Evolutionary conservation across 768 basidiomycete species (phyloP), one percentile per base, ranked within the genome.

Genomic region (Tylopilus sp.): DNA sequence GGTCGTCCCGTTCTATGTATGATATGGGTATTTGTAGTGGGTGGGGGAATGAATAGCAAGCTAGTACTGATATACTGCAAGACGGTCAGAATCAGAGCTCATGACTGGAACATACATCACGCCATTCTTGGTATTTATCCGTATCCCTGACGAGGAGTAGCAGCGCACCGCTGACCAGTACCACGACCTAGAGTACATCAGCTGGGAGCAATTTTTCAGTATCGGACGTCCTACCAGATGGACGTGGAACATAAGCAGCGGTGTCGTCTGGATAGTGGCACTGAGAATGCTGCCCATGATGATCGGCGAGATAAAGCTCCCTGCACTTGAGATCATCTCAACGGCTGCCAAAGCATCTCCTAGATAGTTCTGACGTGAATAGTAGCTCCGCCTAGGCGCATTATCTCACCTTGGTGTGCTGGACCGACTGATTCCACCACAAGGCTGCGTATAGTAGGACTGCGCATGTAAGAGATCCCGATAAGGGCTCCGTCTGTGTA

Each of bases 271-370:
- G 22, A 66, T 64, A 9, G 67, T 61, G 31, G 54, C 49, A 11
- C 62, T 59, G 22, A 69, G 40, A 30, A 69, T 57, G 36, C 64
- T 43, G 7, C 67, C 67, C 64, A 70, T 66, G 40, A 70, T 47
- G 46, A 70, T 25, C 3, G 67, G 65, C 4, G 69, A 68, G 21
- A 69, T 51, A 3, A 58, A 15, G 4, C 8, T 15, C 25, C 60
- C 69, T 3, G 58, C 50, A 12, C 53, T 55, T 6, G 51, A 20
- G 2, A 70, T 59, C 54, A 70, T 69, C 20, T 61, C 60, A 30
- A 69, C 44, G 1, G 62, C 62, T 36, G 67, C 67, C 35, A 69
- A 38, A 35, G 65, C 59, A 13, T 68, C 62, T 38, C 67, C 67
- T 69, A 30, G 3, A 20, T 13, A 20, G 3, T 9, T 17, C 30